Evolutionary conservation across 352 stramenopile species (phyloP), one percentile per base, ranked within the genome.

Genomic region (Phytopythium helicoides): DNA sequence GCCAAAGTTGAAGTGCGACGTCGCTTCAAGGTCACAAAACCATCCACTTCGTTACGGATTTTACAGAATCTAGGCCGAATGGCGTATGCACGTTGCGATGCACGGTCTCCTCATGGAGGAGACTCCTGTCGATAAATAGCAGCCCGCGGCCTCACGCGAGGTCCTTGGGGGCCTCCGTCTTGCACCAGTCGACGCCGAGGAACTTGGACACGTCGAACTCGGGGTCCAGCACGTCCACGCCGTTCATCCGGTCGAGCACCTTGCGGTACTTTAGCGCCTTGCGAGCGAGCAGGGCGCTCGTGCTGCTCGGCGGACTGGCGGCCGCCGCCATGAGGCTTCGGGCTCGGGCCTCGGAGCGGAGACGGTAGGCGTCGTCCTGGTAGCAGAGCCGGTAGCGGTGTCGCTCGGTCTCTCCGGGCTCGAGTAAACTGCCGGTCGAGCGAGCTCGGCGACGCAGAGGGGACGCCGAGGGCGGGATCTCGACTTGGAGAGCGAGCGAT

Each of bases 191-290:
- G 23, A 82, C 60, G 34, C 74, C 74, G 22, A 86, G 52, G 42
- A 86, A 81, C 54, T 74, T 60, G 26, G 66, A 79, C 28, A 71
- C 71, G 58, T 82, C 60, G 50, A 86, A 81, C 22, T 59, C 56
- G 7, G 74, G 74, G 35, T 79, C 64, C n/a, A 63, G 70, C n/a
- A 81, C 62, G 39, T 84, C 56, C 28, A 79, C 64, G 28, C 56
- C 52, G 7, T 47, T 60, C 57, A 81, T 71, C 21, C 73, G 67
- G 46, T 76, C 59, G 34, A 67, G 66, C 6, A 81, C 60, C 26
- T 82, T 82, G 56, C 74, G 74, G 47, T 85, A 81, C 51, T 73
- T 71, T 50, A 85, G 71, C 35, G 71, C 74, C 52, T 81, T 82
- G 53, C 62, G 66, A n/a, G 75, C 71, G 19, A 86, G 56, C 26